These are phyloP conservation scores for Zygosaccharomyces sapae DNA, from an alignment of 1,139 yeast genomes.

Conservation along the genomic window DNA sequence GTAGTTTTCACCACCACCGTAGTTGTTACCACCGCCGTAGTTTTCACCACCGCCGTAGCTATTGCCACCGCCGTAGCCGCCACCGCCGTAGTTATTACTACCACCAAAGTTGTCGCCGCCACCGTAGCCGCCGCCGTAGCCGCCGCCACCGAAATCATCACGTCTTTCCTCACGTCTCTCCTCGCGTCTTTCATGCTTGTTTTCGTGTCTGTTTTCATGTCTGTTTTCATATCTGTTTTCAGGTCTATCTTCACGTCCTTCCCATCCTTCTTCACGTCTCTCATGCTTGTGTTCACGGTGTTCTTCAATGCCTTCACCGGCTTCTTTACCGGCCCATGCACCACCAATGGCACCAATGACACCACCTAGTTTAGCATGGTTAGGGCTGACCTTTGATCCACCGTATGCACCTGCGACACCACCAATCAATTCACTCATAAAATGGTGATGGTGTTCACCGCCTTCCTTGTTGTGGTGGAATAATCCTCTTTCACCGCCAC, in stretches of 20 bases:
- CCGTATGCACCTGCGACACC: slow-evolving; percentile 57
- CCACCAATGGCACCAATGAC: slow-evolving; percentile 60
- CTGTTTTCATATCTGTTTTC: slow-evolving; percentile 1
- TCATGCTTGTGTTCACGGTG: slow-evolving; percentile 16
- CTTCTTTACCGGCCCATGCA: slow-evolving; percentile 55
- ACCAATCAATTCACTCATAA: slow-evolving; percentile 48
- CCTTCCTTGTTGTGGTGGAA: slow-evolving; percentile 20
- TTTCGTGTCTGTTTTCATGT: not conserved
- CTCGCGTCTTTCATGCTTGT: slow-evolving; percentile 6
- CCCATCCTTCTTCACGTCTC: slow-evolving; percentile 2
- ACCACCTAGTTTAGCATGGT: slow-evolving; percentile 51
- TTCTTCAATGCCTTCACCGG: slow-evolving; percentile 42
- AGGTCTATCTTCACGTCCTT: not conserved
- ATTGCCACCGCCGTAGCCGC: slow-evolving; percentile 20
- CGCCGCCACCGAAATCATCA: not conserved
- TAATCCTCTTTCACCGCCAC: slow-evolving; percentile 53
- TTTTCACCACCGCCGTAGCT: slow-evolving; percentile 12
- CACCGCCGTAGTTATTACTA: slow-evolving; percentile 18
- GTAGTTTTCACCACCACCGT: slow-evolving; percentile 24
- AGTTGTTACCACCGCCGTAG: slow-evolving; percentile 40
- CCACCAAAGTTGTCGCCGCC: slow-evolving; percentile 14
- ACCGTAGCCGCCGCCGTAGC: slow-evolving; percentile 11
- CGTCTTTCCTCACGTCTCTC: not conserved
- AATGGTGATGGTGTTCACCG: slow-evolving; percentile 1
- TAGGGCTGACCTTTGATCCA: slow-evolving; percentile 39